Evolutionary conservation across 2,329 filamentous ascomycete species (phyloP).

Genomic region (Fusarium sp.): DNA sequence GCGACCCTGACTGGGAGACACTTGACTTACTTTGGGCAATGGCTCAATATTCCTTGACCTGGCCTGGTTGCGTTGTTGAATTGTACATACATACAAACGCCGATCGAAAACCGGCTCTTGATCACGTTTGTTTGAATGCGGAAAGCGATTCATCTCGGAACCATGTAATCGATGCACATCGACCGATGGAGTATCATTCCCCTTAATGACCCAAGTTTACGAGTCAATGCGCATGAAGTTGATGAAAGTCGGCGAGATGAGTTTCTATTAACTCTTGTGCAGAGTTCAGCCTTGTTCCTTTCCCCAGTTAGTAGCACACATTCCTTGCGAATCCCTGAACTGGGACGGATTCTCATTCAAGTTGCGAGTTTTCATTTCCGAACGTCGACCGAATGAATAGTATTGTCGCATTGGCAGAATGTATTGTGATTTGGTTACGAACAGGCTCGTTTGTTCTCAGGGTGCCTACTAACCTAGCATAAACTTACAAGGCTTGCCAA

Average conservation of each 20-base stretch:
- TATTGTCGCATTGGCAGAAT: neutral
- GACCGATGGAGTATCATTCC: constrained; percentile 26
- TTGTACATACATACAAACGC: constrained; percentile 41
- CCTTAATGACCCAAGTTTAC: constrained; percentile 34
- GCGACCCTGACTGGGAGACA: constrained; percentile 37
- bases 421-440: neutral
- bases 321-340: constrained; percentile 14
- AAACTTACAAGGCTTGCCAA: constrained; percentile 4
- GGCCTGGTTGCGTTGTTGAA: constrained; percentile 33
- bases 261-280: constrained; percentile 2
- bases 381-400: neutral
- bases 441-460: neutral
- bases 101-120: constrained; percentile 49
- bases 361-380: constrained; percentile 8
- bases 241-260: constrained; percentile 34
- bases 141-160: constrained; percentile 42
- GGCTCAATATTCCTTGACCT: constrained; percentile 33
- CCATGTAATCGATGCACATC: constrained; percentile 37
- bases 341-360: neutral
- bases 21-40: constrained; percentile 44
- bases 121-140: constrained; percentile 36
- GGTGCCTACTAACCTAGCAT: neutral
- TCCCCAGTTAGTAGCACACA: constrained; percentile 1
- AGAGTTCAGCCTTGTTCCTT: constrained; percentile 29
- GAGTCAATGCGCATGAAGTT: constrained; percentile 39